Evolutionary conservation across 208 protist genomes (phyloP), one percentile per base, ranked within the genome.

Genomic region (Trypanosoma brucei): DNA sequence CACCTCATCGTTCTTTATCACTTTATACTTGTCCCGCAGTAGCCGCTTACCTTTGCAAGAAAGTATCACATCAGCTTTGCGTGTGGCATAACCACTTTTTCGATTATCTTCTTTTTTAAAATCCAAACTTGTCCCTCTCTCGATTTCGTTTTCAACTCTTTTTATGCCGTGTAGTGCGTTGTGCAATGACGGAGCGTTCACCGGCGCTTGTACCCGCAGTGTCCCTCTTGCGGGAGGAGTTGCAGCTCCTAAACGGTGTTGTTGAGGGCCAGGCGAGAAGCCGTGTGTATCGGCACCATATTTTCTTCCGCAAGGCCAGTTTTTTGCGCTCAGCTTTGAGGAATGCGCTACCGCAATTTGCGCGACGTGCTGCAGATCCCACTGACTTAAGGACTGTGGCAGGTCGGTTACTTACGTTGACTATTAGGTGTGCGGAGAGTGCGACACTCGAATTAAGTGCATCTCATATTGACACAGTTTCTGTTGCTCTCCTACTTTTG

Each of bases 281-380:
- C 36, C 69, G 62, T 11, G 72, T 84, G 39, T 84, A 88, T 59
- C 55, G 81, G 30, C 81, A 88, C 49, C 81, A 88, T 59, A 13
- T 53, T 13, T 88, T 88, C 53, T 80, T 75, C 57, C 70, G 67
- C n/a, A 34, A 51, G 14, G 58, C 52, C 4, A 55, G 50, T n/a
- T 63, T 70, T 30, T 34, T 68, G 3, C 75, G 73, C 13, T 22
- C 31, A 3, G 37, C 61, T 4, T 35, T 72, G 40, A 33, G 13
- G 2, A 60, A 51, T 5, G 11, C 42, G 36, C 34, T 70, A 40
- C 65, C 55, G 37, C 48, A 45, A 5, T 62, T 68, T 9, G 35
- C 45, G 22, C 11, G 51, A 55, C 11, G 37, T n/a, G 50, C 31
- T 34, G 50, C 9, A 33, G 22, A n/a, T n/a, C 6, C 31, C 9